Evolutionary conservation across 148 eudicot genomes (phyloP).

Genomic region (Polygonum maritimum): DNA sequence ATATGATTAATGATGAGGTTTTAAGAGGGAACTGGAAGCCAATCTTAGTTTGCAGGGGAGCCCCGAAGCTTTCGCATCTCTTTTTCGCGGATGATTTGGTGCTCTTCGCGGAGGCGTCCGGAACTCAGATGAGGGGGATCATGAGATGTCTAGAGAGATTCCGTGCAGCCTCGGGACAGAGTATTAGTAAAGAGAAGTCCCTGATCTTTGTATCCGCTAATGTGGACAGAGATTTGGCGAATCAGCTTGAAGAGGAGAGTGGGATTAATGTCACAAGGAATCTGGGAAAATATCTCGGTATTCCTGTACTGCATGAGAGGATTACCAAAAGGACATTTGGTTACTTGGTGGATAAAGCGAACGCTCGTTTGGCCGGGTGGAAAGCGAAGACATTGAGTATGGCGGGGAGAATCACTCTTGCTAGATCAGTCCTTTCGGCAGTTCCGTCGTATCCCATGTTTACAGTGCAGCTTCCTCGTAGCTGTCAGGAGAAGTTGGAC

Average conservation of each 20-base stretch:
- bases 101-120: background rate
- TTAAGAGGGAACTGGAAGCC: background rate
- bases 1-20: no score
- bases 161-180: background rate
- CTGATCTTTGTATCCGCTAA: background rate
- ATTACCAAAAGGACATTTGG: background rate
- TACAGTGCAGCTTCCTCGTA: no score
- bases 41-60: background rate
- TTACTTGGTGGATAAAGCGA: background rate
- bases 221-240: background rate
- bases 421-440: background rate
- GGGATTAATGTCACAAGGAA: background rate
- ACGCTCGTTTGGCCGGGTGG: background rate
- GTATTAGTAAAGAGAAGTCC: background rate
- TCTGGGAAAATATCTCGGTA: background rate
- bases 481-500: background rate
- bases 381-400: background rate
- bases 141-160: background rate
- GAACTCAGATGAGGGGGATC: background rate
- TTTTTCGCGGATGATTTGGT: background rate
- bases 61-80: background rate
- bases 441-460: background rate
- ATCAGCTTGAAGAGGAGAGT: no score
- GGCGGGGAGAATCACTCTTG: background rate
- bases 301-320: background rate